A percentile compares a stretch with the other conserved stretches of the same genome.
phyloP scores from a whole-genome alignment of 2,329 filamentous ascomycete species.

The Pseudogymnoascus sp. region DNA sequence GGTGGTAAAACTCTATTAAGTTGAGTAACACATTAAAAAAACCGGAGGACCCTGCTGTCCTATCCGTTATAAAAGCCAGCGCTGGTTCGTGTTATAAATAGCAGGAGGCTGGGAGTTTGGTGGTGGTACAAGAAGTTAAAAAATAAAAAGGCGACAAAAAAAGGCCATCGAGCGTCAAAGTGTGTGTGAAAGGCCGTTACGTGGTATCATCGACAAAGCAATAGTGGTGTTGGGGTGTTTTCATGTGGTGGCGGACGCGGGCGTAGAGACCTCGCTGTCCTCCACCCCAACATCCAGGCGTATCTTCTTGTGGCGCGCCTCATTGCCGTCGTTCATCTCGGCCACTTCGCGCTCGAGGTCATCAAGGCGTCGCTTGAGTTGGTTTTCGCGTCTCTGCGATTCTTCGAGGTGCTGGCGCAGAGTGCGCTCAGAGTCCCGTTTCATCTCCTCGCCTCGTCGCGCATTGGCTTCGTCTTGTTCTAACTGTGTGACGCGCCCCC shows the following conservation, averaged over 20 bases:
- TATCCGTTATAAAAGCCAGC: slow-evolving; percentile 6
- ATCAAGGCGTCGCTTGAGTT: slow-evolving; percentile 72
- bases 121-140: slow-evolving; percentile 7
- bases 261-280: slow-evolving; percentile 23
- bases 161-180: slow-evolving; percentile 6
- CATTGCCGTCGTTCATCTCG: slow-evolving; percentile 36
- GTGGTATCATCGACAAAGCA: slow-evolving; percentile 12
- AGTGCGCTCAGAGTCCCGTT: slow-evolving; percentile 45
- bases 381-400: slow-evolving; percentile 69
- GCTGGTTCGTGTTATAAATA: not conserved
- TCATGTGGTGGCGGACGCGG: slow-evolving; percentile 11
- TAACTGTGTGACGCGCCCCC: slow-evolving; percentile 65
- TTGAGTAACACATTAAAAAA: slow-evolving; percentile 2
- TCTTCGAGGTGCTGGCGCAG: slow-evolving; percentile 64
- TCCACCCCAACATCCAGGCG: slow-evolving; percentile 40
- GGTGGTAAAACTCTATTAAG: slow-evolving; percentile 8
- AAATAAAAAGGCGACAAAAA: not conserved
- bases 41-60: not conserved
- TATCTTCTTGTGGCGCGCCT: slow-evolving; percentile 48
- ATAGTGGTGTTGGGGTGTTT: not conserved
- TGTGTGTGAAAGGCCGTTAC: slow-evolving; percentile 8
- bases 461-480: slow-evolving; percentile 69
- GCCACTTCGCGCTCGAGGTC: slow-evolving; percentile 57
- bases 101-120: not conserved
- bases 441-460: slow-evolving; percentile 51